Base-by-base conservation (phyloP, 2,329 filamentous ascomycete genomes). In the Rachicladosporium sp. region DNA sequence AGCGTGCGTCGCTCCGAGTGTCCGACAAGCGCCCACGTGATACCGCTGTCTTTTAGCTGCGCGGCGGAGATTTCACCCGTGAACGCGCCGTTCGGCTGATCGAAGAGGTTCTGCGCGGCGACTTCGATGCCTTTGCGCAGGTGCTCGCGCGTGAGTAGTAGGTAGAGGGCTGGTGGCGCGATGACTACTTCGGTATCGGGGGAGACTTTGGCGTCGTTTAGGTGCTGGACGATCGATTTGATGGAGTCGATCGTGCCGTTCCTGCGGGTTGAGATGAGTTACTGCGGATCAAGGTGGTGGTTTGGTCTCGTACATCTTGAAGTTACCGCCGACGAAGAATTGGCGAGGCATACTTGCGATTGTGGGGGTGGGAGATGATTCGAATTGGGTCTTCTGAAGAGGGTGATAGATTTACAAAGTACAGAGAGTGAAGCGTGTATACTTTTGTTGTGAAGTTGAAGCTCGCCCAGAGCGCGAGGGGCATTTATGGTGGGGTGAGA, bases 1-100 rank as follows among this genome's bases (percentile, higher is more conserved):
- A 96, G 79, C 40, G 86, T 85, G 55, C 91, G 82, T 55, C 91
- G 83, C 75, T 98, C 91, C 46, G 83, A 91, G 77, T 98, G 91
- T 52, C 91, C 91, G 45, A 94, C 73, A 57, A 98, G 80, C 46
- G 81, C 74, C 91, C 91, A 98, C 59, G 77, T 77, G 66, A 96
- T 82, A 60, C 78, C 78, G 67, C 73, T 78, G 67, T 96, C 91
- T 68, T 83, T 80, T 57, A 98, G 79, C 71, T 96, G 91, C 46
- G 80, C 70, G 49, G 88, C 88, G 50, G 82, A 88, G 69, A 95
- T 91, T 71, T 98, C 91, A 58, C 91, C 91, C 29, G 91, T 98
- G 74, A 83, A 96, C 55, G 91, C 91, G 55, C 91, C 91, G 65
- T 91, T 87, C 63, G 87, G 86, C 50, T 56, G 53, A 53, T 96